Percentiles rank a stretch among this genome's conserved stretches.
Conservation (phyloP, 2,329 filamentous ascomycete species). For the Aspergillus thermomutatus region DNA sequence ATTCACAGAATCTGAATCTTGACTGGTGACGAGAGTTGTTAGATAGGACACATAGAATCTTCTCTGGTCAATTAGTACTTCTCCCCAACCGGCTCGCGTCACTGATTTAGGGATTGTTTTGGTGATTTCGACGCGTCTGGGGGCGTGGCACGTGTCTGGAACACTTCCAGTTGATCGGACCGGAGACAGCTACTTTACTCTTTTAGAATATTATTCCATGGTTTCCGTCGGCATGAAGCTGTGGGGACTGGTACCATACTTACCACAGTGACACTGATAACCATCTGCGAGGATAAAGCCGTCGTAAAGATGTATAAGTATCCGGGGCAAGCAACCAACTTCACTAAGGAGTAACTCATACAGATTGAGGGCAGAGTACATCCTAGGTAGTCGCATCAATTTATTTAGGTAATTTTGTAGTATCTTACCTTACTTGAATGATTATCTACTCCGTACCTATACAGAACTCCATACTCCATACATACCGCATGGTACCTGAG, state of each 20-base stretch:
- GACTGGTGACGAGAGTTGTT: not conserved
- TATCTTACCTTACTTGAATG: too few species aligned
- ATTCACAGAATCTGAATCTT: not conserved
- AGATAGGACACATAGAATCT: not conserved
- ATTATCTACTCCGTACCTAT: too few species aligned
- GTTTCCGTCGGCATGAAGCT: too few species aligned
- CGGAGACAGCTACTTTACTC: not conserved
- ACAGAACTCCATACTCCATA: too few species aligned
- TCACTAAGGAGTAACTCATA: too few species aligned
- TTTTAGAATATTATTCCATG: not conserved
- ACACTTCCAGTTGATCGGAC: not conserved
- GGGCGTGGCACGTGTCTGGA: not conserved
- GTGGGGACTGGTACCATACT: too few species aligned
- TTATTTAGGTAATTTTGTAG: too few species aligned
- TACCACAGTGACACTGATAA: not conserved
- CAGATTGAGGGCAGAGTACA: too few species aligned
- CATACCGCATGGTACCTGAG: too few species aligned
- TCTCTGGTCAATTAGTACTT: not conserved
- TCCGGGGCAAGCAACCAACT: too few species aligned
- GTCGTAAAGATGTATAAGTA: too few species aligned
- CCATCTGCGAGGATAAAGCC: not conserved
- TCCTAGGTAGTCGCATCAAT: too few species aligned
- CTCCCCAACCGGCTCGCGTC: not conserved
- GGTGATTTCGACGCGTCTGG: not conserved
- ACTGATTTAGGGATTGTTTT: not conserved